Percentiles rank a stretch among this genome's conserved stretches.
These are phyloP conservation scores for Podospora conica DNA, from an alignment of 495 filamentous ascomycete genomes.

Conservation along the genomic window DNA sequence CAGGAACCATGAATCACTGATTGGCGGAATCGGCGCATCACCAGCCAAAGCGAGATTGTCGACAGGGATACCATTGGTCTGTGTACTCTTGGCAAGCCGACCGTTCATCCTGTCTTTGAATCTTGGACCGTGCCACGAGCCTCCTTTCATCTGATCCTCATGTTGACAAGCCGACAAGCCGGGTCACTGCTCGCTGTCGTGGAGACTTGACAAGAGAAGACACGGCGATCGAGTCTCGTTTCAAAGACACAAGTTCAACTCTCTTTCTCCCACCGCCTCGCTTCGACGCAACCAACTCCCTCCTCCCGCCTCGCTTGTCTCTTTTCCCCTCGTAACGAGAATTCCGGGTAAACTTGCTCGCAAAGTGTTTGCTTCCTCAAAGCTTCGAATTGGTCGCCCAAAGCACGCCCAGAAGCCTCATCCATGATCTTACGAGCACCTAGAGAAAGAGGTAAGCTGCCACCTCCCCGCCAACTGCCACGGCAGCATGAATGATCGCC, in stretches of 20 bases:
- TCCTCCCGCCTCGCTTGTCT: neutral
- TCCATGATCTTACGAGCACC: neutral
- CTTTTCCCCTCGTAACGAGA: neutral
- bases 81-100: neutral
- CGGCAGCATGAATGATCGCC: conserved; percentile 5
- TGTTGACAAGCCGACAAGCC: neutral
- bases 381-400: neutral
- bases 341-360: neutral
- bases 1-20: conserved; percentile 20
- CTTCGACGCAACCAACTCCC: neutral
- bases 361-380: neutral
- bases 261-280: neutral
- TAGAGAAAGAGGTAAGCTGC: neutral
- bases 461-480: neutral
- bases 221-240: neutral
- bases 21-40: conserved; percentile 14
- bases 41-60: conserved; percentile 26
- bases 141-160: neutral
- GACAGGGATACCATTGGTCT: conserved; percentile 18
- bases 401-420: neutral
- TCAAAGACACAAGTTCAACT: neutral
- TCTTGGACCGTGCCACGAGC: too few species aligned
- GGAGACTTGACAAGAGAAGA: neutral
- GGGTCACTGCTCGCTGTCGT: neutral
- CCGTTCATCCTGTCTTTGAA: neutral